These are phyloP conservation scores for Scopulariopsis brevicaulis DNA, from an alignment of 2,329 filamentous ascomycete genomes.

Conservation along the genomic window DNA sequence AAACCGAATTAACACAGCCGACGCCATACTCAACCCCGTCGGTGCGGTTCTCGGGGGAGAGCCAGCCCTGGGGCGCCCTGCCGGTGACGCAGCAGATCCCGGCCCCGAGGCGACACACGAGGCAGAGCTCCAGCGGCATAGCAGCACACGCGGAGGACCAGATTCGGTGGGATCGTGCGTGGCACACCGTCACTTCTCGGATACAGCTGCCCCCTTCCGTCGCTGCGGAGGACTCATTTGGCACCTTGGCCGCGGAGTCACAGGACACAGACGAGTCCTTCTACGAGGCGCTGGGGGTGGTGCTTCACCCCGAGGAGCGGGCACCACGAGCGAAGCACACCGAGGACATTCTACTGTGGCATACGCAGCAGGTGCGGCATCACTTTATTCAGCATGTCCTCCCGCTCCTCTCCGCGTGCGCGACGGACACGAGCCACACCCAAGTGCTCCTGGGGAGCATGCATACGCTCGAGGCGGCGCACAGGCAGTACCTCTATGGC, in stretches of 20 bases:
- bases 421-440: slow-evolving; percentile 17
- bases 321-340: slow-evolving; percentile 38
- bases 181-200: slow-evolving; percentile 47
- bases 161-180: slow-evolving; percentile 47
- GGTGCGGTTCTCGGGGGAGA: slow-evolving; percentile 24
- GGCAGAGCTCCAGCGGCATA: slow-evolving; percentile 7
- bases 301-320: slow-evolving; percentile 33
- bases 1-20: slow-evolving; percentile 35
- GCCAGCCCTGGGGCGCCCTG: slow-evolving; percentile 33
- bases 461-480: slow-evolving; percentile 46
- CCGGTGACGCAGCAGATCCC: slow-evolving; percentile 11
- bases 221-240: slow-evolving; percentile 42
- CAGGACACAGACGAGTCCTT: slow-evolving; percentile 33
- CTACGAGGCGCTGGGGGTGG: slow-evolving; percentile 36
- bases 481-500: slow-evolving; percentile 45
- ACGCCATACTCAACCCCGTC: slow-evolving; percentile 30
- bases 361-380: slow-evolving; percentile 46
- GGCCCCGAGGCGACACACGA: slow-evolving; percentile 6
- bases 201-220: slow-evolving; percentile 46
- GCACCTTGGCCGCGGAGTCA: slow-evolving; percentile 29
- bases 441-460: slow-evolving; percentile 40
- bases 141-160: slow-evolving; percentile 26
- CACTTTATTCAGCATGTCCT: slow-evolving; percentile 51
- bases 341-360: slow-evolving; percentile 48
- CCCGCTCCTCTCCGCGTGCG: slow-evolving; percentile 38